Evolutionary conservation across 768 basidiomycete genomes (phyloP).

Genomic region (Brasilioporus rufonigricans): DNA sequence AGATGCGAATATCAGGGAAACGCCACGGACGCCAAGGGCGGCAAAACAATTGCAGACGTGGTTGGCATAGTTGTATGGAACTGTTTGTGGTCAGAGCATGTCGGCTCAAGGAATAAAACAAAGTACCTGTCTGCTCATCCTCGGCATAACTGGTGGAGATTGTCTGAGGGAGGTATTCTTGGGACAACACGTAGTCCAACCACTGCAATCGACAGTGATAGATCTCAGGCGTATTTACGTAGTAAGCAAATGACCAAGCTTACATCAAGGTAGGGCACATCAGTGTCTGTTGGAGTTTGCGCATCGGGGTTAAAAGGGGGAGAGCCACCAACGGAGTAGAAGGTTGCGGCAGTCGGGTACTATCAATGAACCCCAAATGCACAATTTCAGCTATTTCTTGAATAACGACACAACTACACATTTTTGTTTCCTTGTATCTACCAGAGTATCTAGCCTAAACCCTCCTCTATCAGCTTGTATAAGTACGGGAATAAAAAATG

Average conservation of each 20-base stretch:
- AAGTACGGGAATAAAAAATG: too few relatives aligned
- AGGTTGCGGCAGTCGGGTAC: slow-evolving; percentile 58
- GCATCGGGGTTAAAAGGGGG: slow-evolving; percentile 57
- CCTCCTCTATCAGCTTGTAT: too few relatives aligned
- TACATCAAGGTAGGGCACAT: slow-evolving; percentile 50
- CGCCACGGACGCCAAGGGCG: slow-evolving; percentile 66
- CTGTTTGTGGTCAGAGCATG: slow-evolving; percentile 28
- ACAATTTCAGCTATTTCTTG: too few relatives aligned
- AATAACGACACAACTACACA: too few relatives aligned
- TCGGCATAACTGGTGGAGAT: slow-evolving; percentile 77
- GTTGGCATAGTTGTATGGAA: slow-evolving; percentile 55
- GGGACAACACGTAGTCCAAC: slow-evolving; percentile 55
- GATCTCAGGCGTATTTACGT: background rate
- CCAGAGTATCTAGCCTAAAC: too few relatives aligned
- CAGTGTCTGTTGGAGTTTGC: slow-evolving; percentile 38
- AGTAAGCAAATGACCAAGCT: slow-evolving; percentile 10
- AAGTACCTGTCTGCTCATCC: slow-evolving; percentile 64
- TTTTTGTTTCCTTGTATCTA: too few relatives aligned
- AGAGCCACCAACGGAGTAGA: slow-evolving; percentile 60
- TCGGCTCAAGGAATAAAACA: background rate
- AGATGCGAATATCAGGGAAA: slow-evolving; percentile 63
- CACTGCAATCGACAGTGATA: slow-evolving; percentile 39
- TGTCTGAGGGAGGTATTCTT: slow-evolving; percentile 47
- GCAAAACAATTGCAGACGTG: slow-evolving; percentile 62
- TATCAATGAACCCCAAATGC: too few relatives aligned